Conservation (phyloP, 345 rosid genomes). For the Eucalyptus sp. region DNA sequence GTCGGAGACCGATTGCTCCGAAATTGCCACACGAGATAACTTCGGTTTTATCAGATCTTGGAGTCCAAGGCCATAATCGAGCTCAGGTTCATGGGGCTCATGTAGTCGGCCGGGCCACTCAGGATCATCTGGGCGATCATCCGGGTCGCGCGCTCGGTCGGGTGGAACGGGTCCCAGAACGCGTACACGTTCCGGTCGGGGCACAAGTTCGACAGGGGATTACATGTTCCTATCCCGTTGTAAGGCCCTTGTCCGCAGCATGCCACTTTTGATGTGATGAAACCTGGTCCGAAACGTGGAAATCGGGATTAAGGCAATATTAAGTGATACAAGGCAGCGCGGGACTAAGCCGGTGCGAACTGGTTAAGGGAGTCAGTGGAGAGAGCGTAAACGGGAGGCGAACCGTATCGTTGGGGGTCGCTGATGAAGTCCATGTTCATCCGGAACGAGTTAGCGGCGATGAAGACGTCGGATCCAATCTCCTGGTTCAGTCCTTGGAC, state of each 20-base stretch:
- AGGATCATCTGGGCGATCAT: conserved; percentile 10
- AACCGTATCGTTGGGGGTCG: conserved; percentile 28
- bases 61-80: conserved; percentile 32
- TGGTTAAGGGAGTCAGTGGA: not conserved
- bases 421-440: conserved; percentile 27
- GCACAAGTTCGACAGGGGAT: conserved; percentile 21
- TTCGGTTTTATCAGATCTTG: not conserved
- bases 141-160: conserved; percentile 25
- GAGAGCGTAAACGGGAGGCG: not conserved
- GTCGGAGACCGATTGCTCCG: not conserved
- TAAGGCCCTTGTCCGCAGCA: conserved; percentile 46
- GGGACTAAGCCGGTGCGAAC: not conserved
- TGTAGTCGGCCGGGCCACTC: conserved; percentile 12
- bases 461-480: conserved; percentile 24
- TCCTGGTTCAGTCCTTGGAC: conserved; percentile 14
- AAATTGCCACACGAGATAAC: not conserved
- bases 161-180: conserved; percentile 48
- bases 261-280: conserved; percentile 33
- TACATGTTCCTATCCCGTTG: conserved; percentile 40
- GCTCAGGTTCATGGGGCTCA: conserved; percentile 45
- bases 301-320: not conserved
- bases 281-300: conserved; percentile 3
- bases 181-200: conserved; percentile 24
- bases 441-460: conserved; percentile 11
- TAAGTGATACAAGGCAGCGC: not conserved